Evolutionary conservation across 129 eudicot genomes (phyloP), one percentile per base, ranked within the genome.

Genomic region (Silybum marianum): DNA sequence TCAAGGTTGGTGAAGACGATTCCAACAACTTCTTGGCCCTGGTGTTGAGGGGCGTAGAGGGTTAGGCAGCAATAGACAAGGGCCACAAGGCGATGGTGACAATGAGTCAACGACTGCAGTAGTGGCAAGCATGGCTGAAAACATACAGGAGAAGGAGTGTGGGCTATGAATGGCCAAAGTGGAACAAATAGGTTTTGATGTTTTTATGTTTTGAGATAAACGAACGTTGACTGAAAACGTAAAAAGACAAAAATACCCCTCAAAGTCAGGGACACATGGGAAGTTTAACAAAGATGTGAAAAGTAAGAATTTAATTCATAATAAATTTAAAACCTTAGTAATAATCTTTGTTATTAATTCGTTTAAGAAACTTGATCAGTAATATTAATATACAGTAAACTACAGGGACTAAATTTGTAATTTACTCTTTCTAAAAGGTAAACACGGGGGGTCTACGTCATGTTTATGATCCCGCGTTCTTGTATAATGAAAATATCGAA

Each of bases 11-110:
- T 91, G 3, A 11, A 44, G 16, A 44, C 16, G 16, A 44, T 44
- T 11, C 16, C 54, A 44, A 44, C 16, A 44, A 16, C 54, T 44
- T 44, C 16, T 44, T 44, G 16, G 16, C 16, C 54, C 8, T 90
- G 89, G 84, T 91, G 97, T 44, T 91, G 91, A 36, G 86, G 85
- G 1, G 88, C 90, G 77, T 89, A 91, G 66, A 91, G 90, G 16
- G 91, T 83, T 0, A 91, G 80, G 39, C 89, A 89, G 74, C 90
- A 87, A 87, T 38, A 89, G 89, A 26, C 90, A 87, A 58, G 97
- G 84, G 69, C 93, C 91, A 39, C 88, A 81, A 7, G 34, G 74
- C 23, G 42, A 71, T 0, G 66, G 80, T 19, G 78, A 72, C 65
- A 51, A 78, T 7, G 26, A 8, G 39, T 71, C 34, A 34, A 58